Percentiles rank a stretch among this genome's conserved stretches.
These are phyloP conservation scores for Aspergillus carbonarius DNA, from an alignment of 2,329 filamentous ascomycete genomes.

Conservation along the genomic window DNA sequence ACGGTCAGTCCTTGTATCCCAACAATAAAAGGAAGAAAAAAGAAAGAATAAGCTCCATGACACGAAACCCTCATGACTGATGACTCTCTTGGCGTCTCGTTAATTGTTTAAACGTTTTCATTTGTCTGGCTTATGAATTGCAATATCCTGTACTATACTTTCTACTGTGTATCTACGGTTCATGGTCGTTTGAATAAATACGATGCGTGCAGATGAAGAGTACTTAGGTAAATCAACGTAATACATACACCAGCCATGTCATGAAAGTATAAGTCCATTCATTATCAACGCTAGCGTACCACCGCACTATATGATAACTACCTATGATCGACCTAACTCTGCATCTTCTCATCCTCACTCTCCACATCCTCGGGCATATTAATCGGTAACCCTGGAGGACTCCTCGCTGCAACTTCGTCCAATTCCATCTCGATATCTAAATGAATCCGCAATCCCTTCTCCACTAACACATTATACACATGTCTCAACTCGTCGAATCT, in stretches of 20 bases:
- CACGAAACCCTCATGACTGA: constrained; percentile 19
- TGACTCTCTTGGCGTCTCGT: constrained; percentile 17
- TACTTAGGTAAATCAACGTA: no score
- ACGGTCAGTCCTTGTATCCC: neutral
- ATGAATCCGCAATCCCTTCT: constrained; percentile 63
- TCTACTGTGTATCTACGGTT: neutral
- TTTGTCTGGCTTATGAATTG: neutral
- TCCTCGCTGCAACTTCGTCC: constrained; percentile 29
- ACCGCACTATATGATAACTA: no score
- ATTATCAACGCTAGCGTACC: no score
- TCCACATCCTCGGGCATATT: constrained; percentile 33
- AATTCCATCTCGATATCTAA: constrained; percentile 52
- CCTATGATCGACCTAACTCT: neutral
- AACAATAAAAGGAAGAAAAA: neutral
- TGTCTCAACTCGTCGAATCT: constrained; percentile 50
- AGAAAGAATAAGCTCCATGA: neutral
- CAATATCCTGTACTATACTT: constrained; percentile 14
- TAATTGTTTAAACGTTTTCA: constrained; percentile 12
- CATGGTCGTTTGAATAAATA: no score
- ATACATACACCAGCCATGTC: no score
- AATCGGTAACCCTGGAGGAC: constrained; percentile 21
- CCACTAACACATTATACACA: constrained; percentile 57
- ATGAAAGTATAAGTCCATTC: no score
- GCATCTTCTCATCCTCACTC: constrained; percentile 24
- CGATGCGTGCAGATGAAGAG: no score